Conservation (phyloP, 108 stramenopile genomes). For the Fistulifera solaris region DNA sequence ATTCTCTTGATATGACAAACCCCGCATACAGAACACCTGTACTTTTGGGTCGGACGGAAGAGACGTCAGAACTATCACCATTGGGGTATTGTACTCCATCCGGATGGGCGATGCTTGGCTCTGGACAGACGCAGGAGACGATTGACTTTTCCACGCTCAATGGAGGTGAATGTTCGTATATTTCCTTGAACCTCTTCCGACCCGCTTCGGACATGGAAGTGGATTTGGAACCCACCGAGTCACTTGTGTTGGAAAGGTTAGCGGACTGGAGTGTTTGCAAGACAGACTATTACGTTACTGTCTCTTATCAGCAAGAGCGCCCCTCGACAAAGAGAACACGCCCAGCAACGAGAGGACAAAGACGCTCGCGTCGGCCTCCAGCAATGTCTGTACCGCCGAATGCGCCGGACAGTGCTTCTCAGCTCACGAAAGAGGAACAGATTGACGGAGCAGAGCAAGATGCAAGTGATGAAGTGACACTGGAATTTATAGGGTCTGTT, state of each 20-base stretch:
- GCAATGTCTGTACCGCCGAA: background rate
- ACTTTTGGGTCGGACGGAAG: constrained; percentile 10
- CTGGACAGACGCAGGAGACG: background rate
- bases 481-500: constrained; percentile 34
- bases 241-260: no score
- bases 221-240: background rate
- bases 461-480: constrained; percentile 37
- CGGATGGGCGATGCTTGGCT: constrained; percentile 46
- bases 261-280: constrained; percentile 19
- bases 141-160: background rate
- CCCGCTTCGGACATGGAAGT: constrained; percentile 22
- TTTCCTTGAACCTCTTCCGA: constrained; percentile 60
- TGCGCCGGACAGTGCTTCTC: background rate
- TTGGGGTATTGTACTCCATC: constrained; percentile 37
- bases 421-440: constrained; percentile 8
- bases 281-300: constrained; percentile 30
- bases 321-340: constrained; percentile 2
- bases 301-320: constrained; percentile 30
- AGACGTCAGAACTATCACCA: background rate
- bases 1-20: constrained; percentile 9
- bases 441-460: constrained; percentile 14
- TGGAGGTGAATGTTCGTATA: constrained; percentile 17
- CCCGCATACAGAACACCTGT: constrained; percentile 27
- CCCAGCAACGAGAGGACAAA: background rate
- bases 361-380: constrained; percentile 1